Conservation (phyloP, 176 grass and related monocot species). For the Oryza nivara region DNA sequence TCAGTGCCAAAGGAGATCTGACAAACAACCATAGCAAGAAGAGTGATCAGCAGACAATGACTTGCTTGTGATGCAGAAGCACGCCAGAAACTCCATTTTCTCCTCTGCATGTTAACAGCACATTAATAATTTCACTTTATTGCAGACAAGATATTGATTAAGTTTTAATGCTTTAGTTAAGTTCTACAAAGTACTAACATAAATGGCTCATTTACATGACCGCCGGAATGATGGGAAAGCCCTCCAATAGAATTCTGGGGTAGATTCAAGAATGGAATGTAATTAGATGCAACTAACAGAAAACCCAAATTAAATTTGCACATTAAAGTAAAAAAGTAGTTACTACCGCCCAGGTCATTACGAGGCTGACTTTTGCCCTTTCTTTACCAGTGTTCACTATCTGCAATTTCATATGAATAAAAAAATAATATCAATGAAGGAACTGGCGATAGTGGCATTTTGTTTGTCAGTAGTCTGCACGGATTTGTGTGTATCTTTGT, state of each 20-base stretch:
- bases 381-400: conserved; percentile 94
- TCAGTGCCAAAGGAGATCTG: conserved; percentile 17
- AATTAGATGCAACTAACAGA: conserved; percentile 39
- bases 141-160: conserved; percentile 31
- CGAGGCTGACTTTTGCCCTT: conserved; percentile 93
- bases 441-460: neutral
- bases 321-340: conserved; percentile 20
- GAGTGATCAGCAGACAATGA: conserved; percentile 48
- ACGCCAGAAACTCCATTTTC: conserved; percentile 92
- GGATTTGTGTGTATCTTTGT: neutral
- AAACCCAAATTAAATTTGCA: conserved; percentile 7
- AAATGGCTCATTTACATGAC: conserved; percentile 93
- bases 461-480: neutral
- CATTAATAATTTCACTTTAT: conserved; percentile 34
- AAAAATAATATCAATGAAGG: neutral
- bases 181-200: conserved; percentile 71
- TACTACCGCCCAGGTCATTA: conserved; percentile 94
- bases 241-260: conserved; percentile 94
- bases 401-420: conserved; percentile 52
- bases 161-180: conserved; percentile 14
- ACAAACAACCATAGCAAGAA: conserved; percentile 43
- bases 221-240: conserved; percentile 81
- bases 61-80: conserved; percentile 99
- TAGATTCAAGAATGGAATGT: conserved; percentile 43
- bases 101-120: conserved; percentile 60